phyloP scores from a whole-genome alignment of 495 filamentous ascomycete species.

The Penicillium paxilli region DNA sequence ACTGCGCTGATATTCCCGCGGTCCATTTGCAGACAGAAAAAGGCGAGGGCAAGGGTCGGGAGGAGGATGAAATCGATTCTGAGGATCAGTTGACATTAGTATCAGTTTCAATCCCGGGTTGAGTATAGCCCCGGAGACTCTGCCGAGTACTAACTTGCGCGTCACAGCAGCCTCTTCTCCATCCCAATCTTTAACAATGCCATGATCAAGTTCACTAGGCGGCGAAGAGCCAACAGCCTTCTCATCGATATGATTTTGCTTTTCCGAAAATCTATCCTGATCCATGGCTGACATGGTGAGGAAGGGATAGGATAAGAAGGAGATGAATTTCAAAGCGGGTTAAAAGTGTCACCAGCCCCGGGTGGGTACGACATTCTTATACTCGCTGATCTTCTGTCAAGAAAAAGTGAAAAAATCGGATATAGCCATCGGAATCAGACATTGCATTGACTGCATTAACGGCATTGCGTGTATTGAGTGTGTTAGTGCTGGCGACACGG shows the following conservation, averaged over 20 bases:
- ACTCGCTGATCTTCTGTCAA: neutral
- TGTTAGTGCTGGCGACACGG: conserved; percentile 18
- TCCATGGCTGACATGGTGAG: neutral
- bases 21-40: conserved; percentile 61
- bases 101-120: too few relatives aligned
- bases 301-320: neutral
- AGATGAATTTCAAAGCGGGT: neutral
- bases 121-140: too few relatives aligned
- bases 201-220: conserved; percentile 15
- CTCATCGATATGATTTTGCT: conserved; percentile 16
- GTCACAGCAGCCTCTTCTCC: conserved; percentile 25
- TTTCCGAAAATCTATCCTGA: conserved; percentile 4
- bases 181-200: conserved; percentile 37
- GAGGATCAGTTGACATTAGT: neutral
- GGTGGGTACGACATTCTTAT: neutral
- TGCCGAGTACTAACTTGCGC: conserved; percentile 27
- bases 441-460: too few relatives aligned
- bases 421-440: too few relatives aligned
- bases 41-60: conserved; percentile 54
- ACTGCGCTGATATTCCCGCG: conserved; percentile 52
- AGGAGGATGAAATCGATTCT: conserved; percentile 54
- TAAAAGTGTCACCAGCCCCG: neutral
- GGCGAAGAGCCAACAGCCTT: conserved; percentile 10
- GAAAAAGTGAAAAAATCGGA: neutral
- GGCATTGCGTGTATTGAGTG: neutral